Conservation (phyloP, 1,139 yeast species). For the Wickerhamomyces sp. region DNA sequence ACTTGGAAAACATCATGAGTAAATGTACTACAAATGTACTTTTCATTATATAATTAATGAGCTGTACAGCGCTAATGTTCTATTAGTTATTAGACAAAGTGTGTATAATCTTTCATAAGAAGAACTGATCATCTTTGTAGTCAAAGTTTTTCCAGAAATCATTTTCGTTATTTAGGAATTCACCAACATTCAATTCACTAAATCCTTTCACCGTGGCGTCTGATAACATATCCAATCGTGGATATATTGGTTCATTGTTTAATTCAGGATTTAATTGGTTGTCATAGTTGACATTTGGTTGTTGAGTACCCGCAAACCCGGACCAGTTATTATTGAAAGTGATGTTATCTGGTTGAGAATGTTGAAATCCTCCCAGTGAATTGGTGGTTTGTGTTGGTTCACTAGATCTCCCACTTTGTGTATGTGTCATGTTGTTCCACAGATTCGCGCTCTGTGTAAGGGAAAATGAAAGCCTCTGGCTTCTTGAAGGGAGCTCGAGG, state of each 20-base stretch:
- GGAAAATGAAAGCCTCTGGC: neutral
- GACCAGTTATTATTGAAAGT: neutral
- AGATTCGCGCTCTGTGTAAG: neutral
- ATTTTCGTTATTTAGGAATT: constrained; percentile 11
- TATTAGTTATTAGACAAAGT: too few relatives aligned
- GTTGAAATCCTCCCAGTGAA: neutral
- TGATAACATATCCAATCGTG: constrained; percentile 18
- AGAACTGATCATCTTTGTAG: constrained; percentile 23
- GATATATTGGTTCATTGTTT: constrained; percentile 9
- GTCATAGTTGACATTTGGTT: neutral
- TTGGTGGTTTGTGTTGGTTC: neutral
- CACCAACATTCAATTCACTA: constrained; percentile 14
- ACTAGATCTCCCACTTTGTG: neutral
- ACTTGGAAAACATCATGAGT: too few relatives aligned
- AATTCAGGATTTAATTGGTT: constrained; percentile 2
- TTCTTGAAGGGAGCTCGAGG: neutral
- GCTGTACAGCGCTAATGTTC: too few relatives aligned
- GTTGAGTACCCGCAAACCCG: neutral
- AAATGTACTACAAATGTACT: too few relatives aligned
- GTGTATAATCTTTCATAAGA: constrained; percentile 5
- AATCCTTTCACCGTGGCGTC: constrained; percentile 23
- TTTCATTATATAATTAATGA: too few relatives aligned
- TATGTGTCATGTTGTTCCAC: neutral
- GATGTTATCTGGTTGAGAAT: neutral
- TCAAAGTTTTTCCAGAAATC: constrained; percentile 25